Conservation (phyloP, 164 flowering plant genomes). For the Santalum album region DNA sequence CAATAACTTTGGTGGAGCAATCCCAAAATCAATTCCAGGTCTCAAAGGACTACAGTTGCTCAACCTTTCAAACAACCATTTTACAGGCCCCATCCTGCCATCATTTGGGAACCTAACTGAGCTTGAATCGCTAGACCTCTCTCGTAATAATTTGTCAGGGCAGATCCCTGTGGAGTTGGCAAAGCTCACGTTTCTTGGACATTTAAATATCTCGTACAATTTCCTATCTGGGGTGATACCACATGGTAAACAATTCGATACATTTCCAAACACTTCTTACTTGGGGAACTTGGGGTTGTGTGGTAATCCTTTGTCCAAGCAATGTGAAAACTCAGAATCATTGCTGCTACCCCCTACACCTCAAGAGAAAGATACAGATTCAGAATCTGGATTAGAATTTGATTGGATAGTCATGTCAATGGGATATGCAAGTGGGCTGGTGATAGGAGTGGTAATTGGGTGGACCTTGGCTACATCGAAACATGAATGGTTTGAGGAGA, state of each 20-base stretch:
- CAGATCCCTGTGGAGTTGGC: neutral
- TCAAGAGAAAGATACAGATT: no score
- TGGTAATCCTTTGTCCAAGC: neutral
- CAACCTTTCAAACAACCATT: neutral
- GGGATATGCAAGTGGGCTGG: constrained; percentile 12
- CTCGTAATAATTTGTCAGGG: neutral
- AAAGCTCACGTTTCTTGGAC: neutral
- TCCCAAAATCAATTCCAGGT: neutral
- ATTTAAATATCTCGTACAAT: neutral
- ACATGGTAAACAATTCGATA: neutral
- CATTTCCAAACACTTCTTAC: neutral
- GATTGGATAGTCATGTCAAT: constrained; percentile 6
- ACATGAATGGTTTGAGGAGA: constrained; percentile 8
- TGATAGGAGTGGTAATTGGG: constrained; percentile 5
- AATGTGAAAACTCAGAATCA: neutral
- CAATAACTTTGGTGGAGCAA: neutral
- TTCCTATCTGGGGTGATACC: neutral
- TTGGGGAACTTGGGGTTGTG: neutral
- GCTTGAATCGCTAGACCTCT: neutral
- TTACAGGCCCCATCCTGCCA: neutral
- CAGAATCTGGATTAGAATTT: neutral
- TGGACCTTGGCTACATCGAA: neutral
- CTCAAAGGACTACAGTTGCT: neutral
- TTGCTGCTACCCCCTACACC: no score
- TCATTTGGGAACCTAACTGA: neutral